Base-by-base conservation (phyloP, 768 basidiomycete genomes). In the Auriscalpium vulgare region DNA sequence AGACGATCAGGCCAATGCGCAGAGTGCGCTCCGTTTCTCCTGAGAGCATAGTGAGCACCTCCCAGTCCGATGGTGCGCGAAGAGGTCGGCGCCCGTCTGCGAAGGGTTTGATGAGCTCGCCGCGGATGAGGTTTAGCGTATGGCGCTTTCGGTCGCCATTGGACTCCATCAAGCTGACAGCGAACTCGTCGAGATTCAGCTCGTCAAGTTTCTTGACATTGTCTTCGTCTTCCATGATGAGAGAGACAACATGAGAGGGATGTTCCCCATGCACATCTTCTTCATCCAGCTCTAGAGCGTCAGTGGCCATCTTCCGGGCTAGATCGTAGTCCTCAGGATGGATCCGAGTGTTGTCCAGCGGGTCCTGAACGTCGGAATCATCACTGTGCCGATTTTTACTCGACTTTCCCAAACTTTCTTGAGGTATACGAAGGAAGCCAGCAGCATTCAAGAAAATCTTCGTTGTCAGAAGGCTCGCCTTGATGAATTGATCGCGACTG, bases 271-370 rank as follows among this genome's bases (percentile, higher is more conserved):
- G 89, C 37, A 93, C 79, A 72, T 99, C 97, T 69, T 98, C 97
- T 65, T 95, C 94, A 62, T 99, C 97, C n/a, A 92, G 79, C 66
- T 97, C 97, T 13, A 98, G 79, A 5, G 95, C 93, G 70, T 97
- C 94, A 17, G 91, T 90, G 38, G 95, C 95, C 94, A 99, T 97
- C 75, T 98, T 97, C 37, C 92, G 85, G 4, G 97, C 95, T 40
- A 98, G 78, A 62, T 97, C 95, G 66, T 98, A 99, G 71, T 99
- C 97, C 68, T 95, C 91, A 7, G 92, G 92, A 66, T 99, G 97
- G 53, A 99, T 91, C 17, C 97, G 89, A 38, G 95, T 98, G 65
- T 85, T 85, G 66, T 99, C 97, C 52, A 99, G 76, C 4, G 95
- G 91, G 69, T 99, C 97, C 9, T 86, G 82, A 54, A 82, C 78